phyloP scores from a whole-genome alignment of 345 rosid genomes.

The Boechera stricta region DNA sequence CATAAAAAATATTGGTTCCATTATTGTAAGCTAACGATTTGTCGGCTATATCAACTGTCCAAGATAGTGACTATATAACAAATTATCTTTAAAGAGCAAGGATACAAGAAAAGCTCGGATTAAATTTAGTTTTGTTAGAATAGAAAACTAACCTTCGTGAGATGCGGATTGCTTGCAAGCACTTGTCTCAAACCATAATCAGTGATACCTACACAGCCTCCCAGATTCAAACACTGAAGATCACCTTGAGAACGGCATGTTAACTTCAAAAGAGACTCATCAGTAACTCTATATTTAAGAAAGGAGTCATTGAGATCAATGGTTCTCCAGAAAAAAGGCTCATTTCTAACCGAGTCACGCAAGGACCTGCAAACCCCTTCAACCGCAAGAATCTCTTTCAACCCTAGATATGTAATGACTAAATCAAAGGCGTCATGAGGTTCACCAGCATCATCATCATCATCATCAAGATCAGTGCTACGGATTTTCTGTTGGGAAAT shows the following conservation, averaged over 20 bases:
- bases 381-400: constrained; percentile 34
- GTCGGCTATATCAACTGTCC: not conserved
- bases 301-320: constrained; percentile 23
- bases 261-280: constrained; percentile 41
- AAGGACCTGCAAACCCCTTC: constrained; percentile 44
- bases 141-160: constrained; percentile 39
- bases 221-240: constrained; percentile 40
- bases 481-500: not conserved
- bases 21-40: not conserved
- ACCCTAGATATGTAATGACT: constrained; percentile 33
- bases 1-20: not conserved
- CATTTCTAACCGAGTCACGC: constrained; percentile 44
- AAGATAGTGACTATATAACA: too few relatives aligned
- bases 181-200: constrained; percentile 45
- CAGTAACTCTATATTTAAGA: constrained; percentile 8
- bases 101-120: not conserved
- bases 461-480: not conserved
- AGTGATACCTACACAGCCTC: constrained; percentile 35
- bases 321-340: constrained; percentile 40
- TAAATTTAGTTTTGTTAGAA: not conserved
- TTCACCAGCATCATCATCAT: constrained; percentile 17
- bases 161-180: constrained; percentile 38
- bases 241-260: constrained; percentile 36
- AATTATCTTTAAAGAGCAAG: not conserved
- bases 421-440: constrained; percentile 44